Base-by-base conservation (phyloP, 371 early-diverging fungal genomes). In the Mucor piriformis region DNA sequence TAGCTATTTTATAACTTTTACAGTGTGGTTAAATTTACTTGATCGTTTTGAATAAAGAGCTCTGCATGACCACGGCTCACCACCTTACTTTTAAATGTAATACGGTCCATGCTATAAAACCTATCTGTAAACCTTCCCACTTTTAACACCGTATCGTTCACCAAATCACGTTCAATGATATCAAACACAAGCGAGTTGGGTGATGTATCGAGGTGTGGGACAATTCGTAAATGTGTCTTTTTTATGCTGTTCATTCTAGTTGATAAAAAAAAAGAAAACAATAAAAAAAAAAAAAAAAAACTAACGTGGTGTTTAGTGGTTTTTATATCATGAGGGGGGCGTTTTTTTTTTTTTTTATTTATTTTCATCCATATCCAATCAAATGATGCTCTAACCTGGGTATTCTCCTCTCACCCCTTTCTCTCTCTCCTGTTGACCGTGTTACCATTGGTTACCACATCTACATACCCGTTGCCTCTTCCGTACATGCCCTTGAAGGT, bases 31-130 rank as follows among this genome's bases (percentile, higher is more conserved):
- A 27, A 23, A 13, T 48, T 27, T 67, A 76, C 73, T 66, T 69
- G 70, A 53, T 64, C 59, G 21, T 66, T 59, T 33, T 77, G 80
- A 12, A 85, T 76, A 92, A 91, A 91, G 3, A 94, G 70, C 64
- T 93, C 93, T 11, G 93, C 93, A 67, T 94, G 94, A 29, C 80
- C 82, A 33, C 94, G 75, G 50, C 84, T 84, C 20, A 94, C 92
- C 20, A 94, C 94, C 57, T 94, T 93, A 66, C 83, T 83, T 68
- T 86, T 84, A 73, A 94, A 93, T 24, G 88, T 81, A 37, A 88
- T 84, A 16, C 84, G 67, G 52, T 77, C 81, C 49, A 74, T 68
- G 35, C 52, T 52, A 23, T 61, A 43, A 23, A 63, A 64, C 21
- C 59, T 69, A 29, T 70, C 91, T 3, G 92, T 92, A 57, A 88